Evolutionary conservation across 2,329 filamentous ascomycete species (phyloP).

Genomic region (Botrytis pseudocinerea): DNA sequence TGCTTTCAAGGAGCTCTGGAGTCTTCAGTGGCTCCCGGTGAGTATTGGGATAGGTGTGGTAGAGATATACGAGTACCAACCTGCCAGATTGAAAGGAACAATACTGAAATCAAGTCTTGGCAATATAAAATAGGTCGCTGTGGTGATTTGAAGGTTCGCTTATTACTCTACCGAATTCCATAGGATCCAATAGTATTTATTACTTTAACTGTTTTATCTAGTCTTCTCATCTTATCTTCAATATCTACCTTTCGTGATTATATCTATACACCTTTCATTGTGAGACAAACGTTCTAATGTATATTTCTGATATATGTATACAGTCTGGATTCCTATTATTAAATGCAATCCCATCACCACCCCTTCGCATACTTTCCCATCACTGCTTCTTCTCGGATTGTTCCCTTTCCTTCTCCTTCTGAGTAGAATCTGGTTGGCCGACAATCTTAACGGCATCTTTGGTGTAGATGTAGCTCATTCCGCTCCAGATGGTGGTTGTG

Average conservation of each 20-base stretch:
- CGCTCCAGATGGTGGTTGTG: conserved; percentile 88
- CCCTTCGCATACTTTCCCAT: neutral
- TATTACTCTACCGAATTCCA: neutral
- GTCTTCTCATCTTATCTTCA: neutral
- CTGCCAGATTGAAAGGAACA: neutral
- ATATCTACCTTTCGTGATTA: neutral
- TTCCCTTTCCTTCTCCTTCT: conserved; percentile 23
- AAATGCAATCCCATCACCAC: neutral
- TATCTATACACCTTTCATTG: neutral
- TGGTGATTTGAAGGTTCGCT: neutral
- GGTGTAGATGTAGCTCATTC: conserved; percentile 84
- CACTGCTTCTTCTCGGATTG: neutral
- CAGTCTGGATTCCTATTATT: neutral
- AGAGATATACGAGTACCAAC: neutral
- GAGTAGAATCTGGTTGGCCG: conserved; percentile 39
- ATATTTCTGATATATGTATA: neutral
- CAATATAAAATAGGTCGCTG: neutral
- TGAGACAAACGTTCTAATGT: neutral
- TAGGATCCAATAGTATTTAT: neutral
- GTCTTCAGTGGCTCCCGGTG: neutral
- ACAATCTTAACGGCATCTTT: conserved; percentile 93
- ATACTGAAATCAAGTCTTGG: neutral
- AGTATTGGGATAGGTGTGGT: neutral
- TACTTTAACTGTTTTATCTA: neutral
- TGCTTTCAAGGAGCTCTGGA: neutral